Base-by-base conservation (phyloP, 2,329 filamentous ascomycete species). In the Nemania sp. region DNA sequence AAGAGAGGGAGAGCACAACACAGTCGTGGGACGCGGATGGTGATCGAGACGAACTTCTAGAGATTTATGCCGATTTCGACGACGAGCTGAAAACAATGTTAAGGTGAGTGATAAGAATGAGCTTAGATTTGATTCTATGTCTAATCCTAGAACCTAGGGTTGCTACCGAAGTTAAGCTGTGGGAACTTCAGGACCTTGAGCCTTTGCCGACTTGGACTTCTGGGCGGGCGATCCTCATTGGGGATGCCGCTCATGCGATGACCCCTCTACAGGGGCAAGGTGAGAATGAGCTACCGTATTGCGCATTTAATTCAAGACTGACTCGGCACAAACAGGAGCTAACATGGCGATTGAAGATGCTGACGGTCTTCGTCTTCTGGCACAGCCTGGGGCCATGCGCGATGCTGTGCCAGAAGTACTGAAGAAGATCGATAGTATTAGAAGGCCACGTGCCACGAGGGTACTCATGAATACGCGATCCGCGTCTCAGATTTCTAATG, bases 161-260 rank as follows among this genome's bases (percentile, higher is more conserved):
- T 26, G 68, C 69, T 20, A 65, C 69, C 5, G 70, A 74, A 62
- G 68, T 73, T 1, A 75, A 75, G 67, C 22, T 73, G 10, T 74
- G 73, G 73, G 70, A 75, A n/a, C 73, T 75, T 10, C 73, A 73
- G 27, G 73, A 75, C 45, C 57, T 74, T 24, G 71, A 74, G 22
- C 70, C 72, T 8, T 66, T 75, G 10, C 70, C 73, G 7, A 71
- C 65, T 4, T 75, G 73, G 73, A 63, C 58, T 20, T 51, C 53
- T 10, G 73, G 73, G 7, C 72, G 72, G 5, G 67, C 73, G 24
- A 73, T 75, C n/a, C 69, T 75, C 26, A 73, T 74, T 43, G 73
- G 73, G 15, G 73, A 75, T 27, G 73, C 73, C 0, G 72, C 73
- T 18, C 72, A 75, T 49, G 73, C 73, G 6, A 74, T 75, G 73